Evolutionary conservation across 2,329 filamentous ascomycete genomes (phyloP), one percentile per base, ranked within the genome.

Genomic region (Scytalidium lignicola): DNA sequence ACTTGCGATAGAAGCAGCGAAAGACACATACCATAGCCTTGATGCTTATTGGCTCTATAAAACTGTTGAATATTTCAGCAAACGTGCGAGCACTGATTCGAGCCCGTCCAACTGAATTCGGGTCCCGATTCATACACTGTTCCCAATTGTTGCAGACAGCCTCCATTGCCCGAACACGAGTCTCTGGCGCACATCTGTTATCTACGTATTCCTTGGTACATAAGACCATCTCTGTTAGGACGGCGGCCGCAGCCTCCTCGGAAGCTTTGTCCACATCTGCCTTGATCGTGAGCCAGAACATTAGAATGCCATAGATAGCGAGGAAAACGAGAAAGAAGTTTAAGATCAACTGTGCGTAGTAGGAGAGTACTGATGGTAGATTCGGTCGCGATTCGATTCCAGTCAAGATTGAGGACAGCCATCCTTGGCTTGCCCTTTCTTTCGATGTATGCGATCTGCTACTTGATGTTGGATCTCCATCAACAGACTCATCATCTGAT

Each of bases 51-150:
- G 88, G 84, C 59, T 95, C 90, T 3, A 95, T 85, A 66, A 97
- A 96, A 61, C 86, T 86, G 65, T 97, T 96, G 67, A 97, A 85
- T 39, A 99, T 95, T 62, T 90, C 83, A 1, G 92, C 92, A 63
- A 96, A 87, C 21, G 91, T 93, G 62, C 88, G 86, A 4, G 90
- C 91, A 17, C 86, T 89, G 37, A 96, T 82, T 60, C 85, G 86
- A 40, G 92, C 86, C 32, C 85, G 78, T 57, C 88, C 90, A 49
- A 96, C 82, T 49, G 82, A 82, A 41, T 83, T 76, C 0, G 90
- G 85, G 61, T 96, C 88, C 56, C 85, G 82, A 56, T 85, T 83
- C 89, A 96, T 96, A 69, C 93, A 97, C 26, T 81, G 74, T 55
- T 86, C 83, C 92, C 92, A 97, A 53, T 85, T 80, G 28, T 83